Evolutionary conservation across 257 asterid genomes (phyloP), one percentile per base, ranked within the genome.

Genomic region (Misopates orontium): DNA sequence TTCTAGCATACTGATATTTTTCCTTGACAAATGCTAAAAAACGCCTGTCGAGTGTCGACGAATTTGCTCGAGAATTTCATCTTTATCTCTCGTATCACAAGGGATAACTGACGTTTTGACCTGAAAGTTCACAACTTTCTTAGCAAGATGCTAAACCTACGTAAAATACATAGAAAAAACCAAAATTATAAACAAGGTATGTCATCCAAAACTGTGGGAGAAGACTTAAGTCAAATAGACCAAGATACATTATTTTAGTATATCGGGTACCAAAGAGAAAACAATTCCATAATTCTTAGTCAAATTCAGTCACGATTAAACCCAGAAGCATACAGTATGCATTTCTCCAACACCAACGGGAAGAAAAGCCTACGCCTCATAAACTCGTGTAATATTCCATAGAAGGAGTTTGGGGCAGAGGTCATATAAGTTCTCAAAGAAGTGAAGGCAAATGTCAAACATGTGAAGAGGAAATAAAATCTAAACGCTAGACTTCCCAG

Each of bases 291-390:
- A 18, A 39, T 14, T 18, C 31, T 20, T 17, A 0, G 28, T 25
- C 54, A 40, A 51, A 59, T 56, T 62, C 47, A 62, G 36, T 14
- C 40, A 42, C 48, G 62, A 40, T 39, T 62, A 66, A 22, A 76
- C 42, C 25, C 17, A 39, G 62, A 31, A 19, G 32, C 50, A 53
- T 58, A 18, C 16, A 45, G 51, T 16, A 14, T 3, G 41, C 18
- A 14, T 20, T 6, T 22, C 14, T 18, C 57, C 20, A 14, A n/a
- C 17, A 60, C 23, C 10, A 60, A 17, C 10, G 20, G 11, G 24
- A 18, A 36, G 5, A 12, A 9, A 58, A 58, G 15, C 14, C 28
- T 21, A 18, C 4, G 53, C 48, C 48, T 45, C 17, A n/a, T 16
- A 36, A 23, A 1, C 31, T 59, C 51, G 11, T 17, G 31, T 6